Evolutionary conservation across 1,284 basidiomycete species (phyloP), one percentile per base, ranked within the genome.

Genomic region (Rugosomyces carneus): DNA sequence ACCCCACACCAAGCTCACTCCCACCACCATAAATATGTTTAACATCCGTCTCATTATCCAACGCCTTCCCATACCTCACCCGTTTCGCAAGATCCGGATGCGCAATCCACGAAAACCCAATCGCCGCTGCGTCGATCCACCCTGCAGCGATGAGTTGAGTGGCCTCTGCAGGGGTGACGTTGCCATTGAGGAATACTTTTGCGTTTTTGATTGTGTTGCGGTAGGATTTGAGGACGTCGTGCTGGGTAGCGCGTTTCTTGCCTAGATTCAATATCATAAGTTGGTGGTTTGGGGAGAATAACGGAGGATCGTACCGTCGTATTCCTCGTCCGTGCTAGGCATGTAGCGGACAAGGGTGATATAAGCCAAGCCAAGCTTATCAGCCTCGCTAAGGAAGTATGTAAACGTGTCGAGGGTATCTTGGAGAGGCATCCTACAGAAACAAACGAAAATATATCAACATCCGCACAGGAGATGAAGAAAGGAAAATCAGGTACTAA

Each of bases 361-460:
- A 49, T 70, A 71, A 0, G 68, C 53, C 7, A 71, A 52, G 3
- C 57, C 57, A 5, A 71, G 54, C 29, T 67, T 66, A 48, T 71
- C 67, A 4, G 63, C 64, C 50, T 71, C 64, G 5, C 55, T 50
- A 36, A 73, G 52, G 53, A 68, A 66, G 53, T 72, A 64, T 1
- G 57, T 58, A 56, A 52, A 72, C 0, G 70, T 72, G 2, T 67
- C 66, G 29, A 71, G 44, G 9, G 69, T 67, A n/a, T 72, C 70
- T 37, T 67, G 53, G 7, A 72, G 55, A 0, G 70, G 65, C 70
- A 72, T 73, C 6, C 69, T 69, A 43, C 15, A 16, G 18, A 19
- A 27, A 19, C 35, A 34, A 10, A 5, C 20, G 53, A n/a, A n/a
- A n/a, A n/a, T n/a, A n/a, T n/a, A n/a, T n/a, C n/a, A n/a, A n/a